These are phyloP conservation scores for Akanthomyces lecanii DNA, from an alignment of 2,329 filamentous ascomycete genomes.

Conservation along the genomic window DNA sequence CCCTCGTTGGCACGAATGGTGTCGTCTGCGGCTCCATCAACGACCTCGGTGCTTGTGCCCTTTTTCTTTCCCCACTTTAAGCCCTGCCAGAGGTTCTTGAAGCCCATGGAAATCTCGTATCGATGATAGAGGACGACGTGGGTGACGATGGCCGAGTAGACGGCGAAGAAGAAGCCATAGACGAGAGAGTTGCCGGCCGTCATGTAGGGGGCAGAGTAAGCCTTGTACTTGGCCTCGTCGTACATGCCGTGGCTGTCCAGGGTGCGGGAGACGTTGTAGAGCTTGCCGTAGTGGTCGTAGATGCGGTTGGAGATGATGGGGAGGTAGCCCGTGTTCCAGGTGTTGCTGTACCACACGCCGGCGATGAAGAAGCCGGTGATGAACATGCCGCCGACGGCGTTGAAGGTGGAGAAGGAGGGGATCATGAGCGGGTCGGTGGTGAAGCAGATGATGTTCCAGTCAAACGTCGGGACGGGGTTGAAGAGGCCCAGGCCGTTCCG, in stretches of 20 bases:
- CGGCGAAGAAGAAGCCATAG: slow-evolving; percentile 28
- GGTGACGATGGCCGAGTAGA: slow-evolving; percentile 28
- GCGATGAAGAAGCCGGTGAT: slow-evolving; percentile 49
- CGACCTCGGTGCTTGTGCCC: neutral
- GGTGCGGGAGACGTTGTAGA: slow-evolving; percentile 50
- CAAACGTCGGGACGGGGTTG: slow-evolving; percentile 45
- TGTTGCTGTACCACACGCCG: slow-evolving; percentile 42
- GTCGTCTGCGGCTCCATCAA: slow-evolving; percentile 3
- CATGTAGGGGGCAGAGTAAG: slow-evolving; percentile 33
- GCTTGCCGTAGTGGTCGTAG: slow-evolving; percentile 52
- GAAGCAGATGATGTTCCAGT: slow-evolving; percentile 37
- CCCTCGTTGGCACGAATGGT: slow-evolving; percentile 31
- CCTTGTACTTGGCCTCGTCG: slow-evolving; percentile 47
- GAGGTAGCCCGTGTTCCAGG: slow-evolving; percentile 48
- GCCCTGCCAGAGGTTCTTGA: slow-evolving; percentile 26
- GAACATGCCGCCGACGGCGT: slow-evolving; percentile 34
- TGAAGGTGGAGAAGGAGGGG: slow-evolving; percentile 27
- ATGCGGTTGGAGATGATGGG: slow-evolving; percentile 51
- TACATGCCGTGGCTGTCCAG: slow-evolving; percentile 46
- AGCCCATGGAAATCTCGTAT: slow-evolving; percentile 26
- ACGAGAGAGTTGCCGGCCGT: slow-evolving; percentile 27
- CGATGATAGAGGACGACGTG: slow-evolving; percentile 31
- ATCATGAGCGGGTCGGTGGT: slow-evolving; percentile 18
- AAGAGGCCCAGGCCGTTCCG: slow-evolving; percentile 32
- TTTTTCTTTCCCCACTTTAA: slow-evolving; percentile 23